A percentile compares a stretch with the other conserved stretches of the same genome.
Conservation (phyloP, 148 eudicot species). For the Hydrangea macrophylla region DNA sequence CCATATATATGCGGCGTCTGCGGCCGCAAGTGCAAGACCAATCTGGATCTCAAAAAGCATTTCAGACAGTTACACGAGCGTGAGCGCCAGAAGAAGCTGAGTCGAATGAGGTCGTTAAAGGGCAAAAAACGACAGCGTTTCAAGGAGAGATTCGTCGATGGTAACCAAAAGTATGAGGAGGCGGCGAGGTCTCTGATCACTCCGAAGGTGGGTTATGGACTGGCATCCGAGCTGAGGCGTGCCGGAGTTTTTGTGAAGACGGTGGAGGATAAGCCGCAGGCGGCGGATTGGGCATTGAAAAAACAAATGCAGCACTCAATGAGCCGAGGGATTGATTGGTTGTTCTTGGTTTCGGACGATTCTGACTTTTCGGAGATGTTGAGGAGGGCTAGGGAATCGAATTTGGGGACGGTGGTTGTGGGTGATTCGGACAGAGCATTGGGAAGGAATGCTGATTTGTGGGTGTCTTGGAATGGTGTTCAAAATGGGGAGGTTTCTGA, state of each 20-base stretch:
- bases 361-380: conserved; percentile 83
- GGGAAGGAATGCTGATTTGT: conserved; percentile 78
- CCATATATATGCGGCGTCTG: conserved; percentile 69
- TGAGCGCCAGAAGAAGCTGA: conserved; percentile 77
- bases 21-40: conserved; percentile 74
- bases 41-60: conserved; percentile 71
- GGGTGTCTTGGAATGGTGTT: conserved; percentile 73
- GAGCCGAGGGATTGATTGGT: conserved; percentile 79
- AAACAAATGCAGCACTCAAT: conserved; percentile 69
- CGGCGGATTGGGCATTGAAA: conserved; percentile 92
- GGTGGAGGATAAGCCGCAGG: conserved; percentile 90
- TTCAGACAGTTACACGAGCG: conserved; percentile 71
- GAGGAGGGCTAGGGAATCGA: conserved; percentile 70
- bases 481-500: conserved; percentile 77
- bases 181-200: conserved; percentile 61
- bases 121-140: conserved; percentile 74
- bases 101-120: conserved; percentile 65
- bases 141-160: conserved; percentile 64
- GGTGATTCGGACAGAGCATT: conserved; percentile 74
- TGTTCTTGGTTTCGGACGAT: conserved; percentile 84
- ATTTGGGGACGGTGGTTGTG: conserved; percentile 86
- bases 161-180: conserved; percentile 60
- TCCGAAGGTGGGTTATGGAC: conserved; percentile 73
- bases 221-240: conserved; percentile 65
- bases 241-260: conserved; percentile 91